These are phyloP conservation scores for Amorphotheca resinae DNA, from an alignment of 495 filamentous ascomycete genomes.

Conservation along the genomic window DNA sequence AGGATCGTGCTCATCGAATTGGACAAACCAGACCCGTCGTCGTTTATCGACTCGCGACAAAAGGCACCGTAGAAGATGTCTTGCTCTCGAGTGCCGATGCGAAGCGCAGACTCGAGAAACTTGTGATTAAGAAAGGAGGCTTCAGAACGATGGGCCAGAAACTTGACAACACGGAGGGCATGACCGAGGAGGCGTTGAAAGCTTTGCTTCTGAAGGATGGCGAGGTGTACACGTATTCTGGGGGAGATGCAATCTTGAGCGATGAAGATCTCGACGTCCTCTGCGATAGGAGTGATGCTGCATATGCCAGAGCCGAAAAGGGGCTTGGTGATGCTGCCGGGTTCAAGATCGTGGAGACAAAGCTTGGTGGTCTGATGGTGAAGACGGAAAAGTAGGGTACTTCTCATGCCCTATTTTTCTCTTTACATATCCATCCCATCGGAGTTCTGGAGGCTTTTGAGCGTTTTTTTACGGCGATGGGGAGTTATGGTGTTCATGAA, in stretches of 20 bases:
- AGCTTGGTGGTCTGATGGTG: constrained; percentile 25
- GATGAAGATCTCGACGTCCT: constrained; percentile 66
- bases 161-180: constrained; percentile 42
- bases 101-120: constrained; percentile 85
- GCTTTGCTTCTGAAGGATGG: constrained; percentile 50
- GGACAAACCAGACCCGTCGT: constrained; percentile 86
- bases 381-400: neutral
- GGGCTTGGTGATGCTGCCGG: constrained; percentile 49
- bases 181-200: constrained; percentile 47
- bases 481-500: too few relatives aligned
- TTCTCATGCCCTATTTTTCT: too few relatives aligned
- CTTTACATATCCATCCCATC: too few relatives aligned
- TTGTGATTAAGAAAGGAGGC: constrained; percentile 88
- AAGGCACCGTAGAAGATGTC: constrained; percentile 82
- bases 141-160: constrained; percentile 46
- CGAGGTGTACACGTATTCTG: constrained; percentile 45
- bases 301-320: constrained; percentile 67
- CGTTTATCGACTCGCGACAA: constrained; percentile 90
- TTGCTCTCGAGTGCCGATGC: constrained; percentile 81
- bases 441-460: too few relatives aligned
- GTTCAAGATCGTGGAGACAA: constrained; percentile 62
- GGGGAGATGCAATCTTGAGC: constrained; percentile 51
- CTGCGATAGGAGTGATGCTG: constrained; percentile 75
- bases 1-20: constrained; percentile 89
- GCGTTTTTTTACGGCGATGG: too few relatives aligned